Base-by-base conservation (phyloP, 306 rosid genomes). In the Ziziphus jujuba region DNA sequence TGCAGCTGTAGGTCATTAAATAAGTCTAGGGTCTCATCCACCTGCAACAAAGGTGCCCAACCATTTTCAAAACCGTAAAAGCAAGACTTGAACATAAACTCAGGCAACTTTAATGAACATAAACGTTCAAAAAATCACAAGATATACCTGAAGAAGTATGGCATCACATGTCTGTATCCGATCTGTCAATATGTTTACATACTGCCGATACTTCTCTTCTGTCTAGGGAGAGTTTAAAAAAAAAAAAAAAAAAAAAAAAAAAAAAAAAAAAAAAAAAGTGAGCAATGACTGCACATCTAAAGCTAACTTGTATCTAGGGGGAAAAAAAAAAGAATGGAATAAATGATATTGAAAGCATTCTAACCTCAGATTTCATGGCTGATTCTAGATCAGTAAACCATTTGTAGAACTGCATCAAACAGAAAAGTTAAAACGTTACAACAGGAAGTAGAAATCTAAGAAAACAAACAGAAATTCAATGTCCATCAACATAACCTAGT, bases 351-450 rank as follows among this genome's bases (percentile, higher is more conserved):
- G 59, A 65, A 69, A 52, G 40, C 47, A 40, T 22, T 77, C 92
- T 65, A 74, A 90, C 99, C 99, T 93, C 97, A 7, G 95, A 90
- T 77, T 90, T 90, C 99, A 93, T 90, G 11, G 96, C 95, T 2
- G 97, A 87, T 82, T 93, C 99, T 14, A 93, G 97, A 80, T 90
- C 99, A 1, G 87, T 80, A 77, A 93, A 93, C 99, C 99, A 93
- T 66, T 87, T 93, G 67, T 93, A 93, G 59, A 93, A 90, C 99
- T 93, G 89, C 83, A 75, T 0, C 52, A 78, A 75, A 70, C 54
- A 31, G 28, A 24, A 80, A 13, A 74, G 22, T 4, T 44, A 57
- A 16, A 15, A 56, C 19, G 14, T 55, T 40, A 44, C 9, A 9
- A n/a, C 17, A 61, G 45, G 65, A 36, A 50, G 23, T 36, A 15